Evolutionary conservation across 768 basidiomycete species (phyloP).

Genomic region (Mycena epipterygia): DNA sequence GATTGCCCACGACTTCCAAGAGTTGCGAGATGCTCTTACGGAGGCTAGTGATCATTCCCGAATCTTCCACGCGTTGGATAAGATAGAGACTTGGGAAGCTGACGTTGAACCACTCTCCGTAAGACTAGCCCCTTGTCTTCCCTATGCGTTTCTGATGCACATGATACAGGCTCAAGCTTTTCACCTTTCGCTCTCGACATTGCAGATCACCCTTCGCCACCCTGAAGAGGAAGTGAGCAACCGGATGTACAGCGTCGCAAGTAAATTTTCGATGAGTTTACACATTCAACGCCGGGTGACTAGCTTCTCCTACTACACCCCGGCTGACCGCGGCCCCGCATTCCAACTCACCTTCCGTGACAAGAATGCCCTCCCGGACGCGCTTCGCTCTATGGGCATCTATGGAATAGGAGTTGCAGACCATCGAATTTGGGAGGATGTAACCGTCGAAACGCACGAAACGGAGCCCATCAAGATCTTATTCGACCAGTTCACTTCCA

Average conservation of each 20-base stretch:
- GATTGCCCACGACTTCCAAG: conserved; percentile 15
- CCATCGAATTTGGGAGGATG: conserved; percentile 14
- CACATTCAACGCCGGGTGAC: conserved; percentile 21
- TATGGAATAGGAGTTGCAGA: neutral
- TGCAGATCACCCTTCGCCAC: neutral
- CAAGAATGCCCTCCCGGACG: conserved; percentile 14
- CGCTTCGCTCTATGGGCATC: neutral
- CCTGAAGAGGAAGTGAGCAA: conserved; percentile 4
- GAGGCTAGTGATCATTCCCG: neutral
- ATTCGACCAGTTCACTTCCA: neutral
- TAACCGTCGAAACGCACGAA: neutral
- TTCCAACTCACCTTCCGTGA: conserved; percentile 26
- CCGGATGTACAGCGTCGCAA: neutral
- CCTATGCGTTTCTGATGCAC: neutral
- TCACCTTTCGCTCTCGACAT: neutral
- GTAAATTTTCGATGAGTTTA: neutral
- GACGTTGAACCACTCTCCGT: conserved; percentile 20
- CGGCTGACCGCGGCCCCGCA: neutral
- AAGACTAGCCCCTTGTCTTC: neutral
- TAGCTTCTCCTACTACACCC: conserved; percentile 6
- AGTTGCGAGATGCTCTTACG: conserved; percentile 15
- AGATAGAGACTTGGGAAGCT: conserved; percentile 15
- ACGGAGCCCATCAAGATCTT: conserved; percentile 9
- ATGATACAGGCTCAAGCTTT: conserved; percentile 5
- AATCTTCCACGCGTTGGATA: conserved; percentile 18